Conservation (phyloP, 2,329 filamentous ascomycete species). For the Verticillium nubilum region DNA sequence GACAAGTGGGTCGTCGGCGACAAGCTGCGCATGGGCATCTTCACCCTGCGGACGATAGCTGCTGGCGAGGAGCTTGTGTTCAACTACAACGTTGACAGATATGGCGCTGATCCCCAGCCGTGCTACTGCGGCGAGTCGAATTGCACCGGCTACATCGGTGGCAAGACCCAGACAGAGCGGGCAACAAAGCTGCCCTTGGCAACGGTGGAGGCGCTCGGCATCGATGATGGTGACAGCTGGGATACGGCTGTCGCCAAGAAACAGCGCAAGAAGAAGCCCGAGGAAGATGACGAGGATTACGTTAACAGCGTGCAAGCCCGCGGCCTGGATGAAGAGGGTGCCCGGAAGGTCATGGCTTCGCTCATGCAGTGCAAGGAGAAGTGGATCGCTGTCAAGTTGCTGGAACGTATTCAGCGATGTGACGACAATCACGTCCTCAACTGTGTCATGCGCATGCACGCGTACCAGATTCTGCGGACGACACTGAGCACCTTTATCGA, state of each 20-base stretch:
- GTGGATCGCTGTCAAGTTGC: conserved; percentile 95
- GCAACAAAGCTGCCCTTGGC: conserved; percentile 86
- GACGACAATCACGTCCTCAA: conserved; percentile 83
- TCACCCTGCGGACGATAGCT: conserved; percentile 77
- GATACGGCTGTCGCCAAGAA: conserved; percentile 86
- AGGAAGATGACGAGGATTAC: conserved; percentile 92
- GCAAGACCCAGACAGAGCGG: conserved; percentile 94
- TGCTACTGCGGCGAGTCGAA: conserved; percentile 95
- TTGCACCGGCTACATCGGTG: conserved; percentile 93
- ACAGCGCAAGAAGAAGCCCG: conserved; percentile 84
- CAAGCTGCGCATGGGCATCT: conserved; percentile 98
- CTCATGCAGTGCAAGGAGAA: conserved; percentile 98
- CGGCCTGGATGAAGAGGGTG: conserved; percentile 73
- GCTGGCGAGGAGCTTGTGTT: conserved; percentile 94
- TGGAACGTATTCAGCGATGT: conserved; percentile 81
- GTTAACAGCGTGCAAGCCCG: conserved; percentile 82
- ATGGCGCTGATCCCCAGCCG: conserved; percentile 91
- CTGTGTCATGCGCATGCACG: conserved; percentile 91
- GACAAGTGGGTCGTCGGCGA: conserved; percentile 99
- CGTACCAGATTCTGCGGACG: conserved; percentile 89
- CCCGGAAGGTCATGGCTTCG: conserved; percentile 92
- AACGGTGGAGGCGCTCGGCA: conserved; percentile 91
- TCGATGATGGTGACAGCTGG: conserved; percentile 89
- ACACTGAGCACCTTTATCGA: conserved; percentile 79
- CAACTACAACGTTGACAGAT: conserved; percentile 99